These are phyloP conservation scores for Phytophthora citricola DNA, from an alignment of 352 stramenopile genomes.

Conservation along the genomic window DNA sequence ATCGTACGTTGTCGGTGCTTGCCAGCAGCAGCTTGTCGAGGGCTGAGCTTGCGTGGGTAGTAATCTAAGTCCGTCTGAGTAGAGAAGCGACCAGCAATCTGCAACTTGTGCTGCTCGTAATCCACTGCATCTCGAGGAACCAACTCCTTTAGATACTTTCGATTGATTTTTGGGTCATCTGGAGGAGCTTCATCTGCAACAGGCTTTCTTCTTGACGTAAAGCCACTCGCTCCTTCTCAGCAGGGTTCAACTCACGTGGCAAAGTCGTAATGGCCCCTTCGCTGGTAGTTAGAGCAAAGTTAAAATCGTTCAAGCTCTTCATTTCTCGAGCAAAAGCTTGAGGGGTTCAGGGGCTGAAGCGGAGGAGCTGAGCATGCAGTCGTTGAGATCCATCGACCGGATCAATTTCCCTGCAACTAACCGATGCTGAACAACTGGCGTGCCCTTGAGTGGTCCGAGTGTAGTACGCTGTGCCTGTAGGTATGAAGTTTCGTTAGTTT, in stretches of 20 bases:
- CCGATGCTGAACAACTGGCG: slow-evolving; percentile 35
- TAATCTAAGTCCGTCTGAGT: slow-evolving; percentile 72
- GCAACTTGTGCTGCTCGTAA: slow-evolving; percentile 54
- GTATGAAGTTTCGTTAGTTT: slow-evolving; percentile 2
- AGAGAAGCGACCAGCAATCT: slow-evolving; percentile 60
- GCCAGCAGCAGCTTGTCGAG: slow-evolving; percentile 52
- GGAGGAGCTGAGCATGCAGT: slow-evolving; percentile 20
- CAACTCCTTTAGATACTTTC: slow-evolving; percentile 73
- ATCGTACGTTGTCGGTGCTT: slow-evolving; percentile 53
- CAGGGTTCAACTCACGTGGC: slow-evolving; percentile 5
- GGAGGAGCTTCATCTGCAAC: slow-evolving; percentile 61
- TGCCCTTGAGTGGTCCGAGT: slow-evolving; percentile 45
- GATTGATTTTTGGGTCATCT: slow-evolving; percentile 68
- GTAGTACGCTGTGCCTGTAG: slow-evolving; percentile 16
- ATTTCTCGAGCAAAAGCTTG: slow-evolving; percentile 27
- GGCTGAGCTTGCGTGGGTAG: slow-evolving; percentile 55
- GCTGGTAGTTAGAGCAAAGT: slow-evolving; percentile 16
- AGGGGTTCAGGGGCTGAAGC: slow-evolving; percentile 37
- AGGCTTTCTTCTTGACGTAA: slow-evolving; percentile 43
- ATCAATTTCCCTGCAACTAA: slow-evolving; percentile 53
- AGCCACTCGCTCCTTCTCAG: slow-evolving; percentile 28
- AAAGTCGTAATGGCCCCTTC: too few species aligned
- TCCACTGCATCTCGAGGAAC: slow-evolving; percentile 34
- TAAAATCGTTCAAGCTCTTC: slow-evolving; percentile 29
- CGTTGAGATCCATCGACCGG: slow-evolving; percentile 26